Conservation (phyloP, 148 eudicot genomes). For the Chenopodium quinoa region DNA sequence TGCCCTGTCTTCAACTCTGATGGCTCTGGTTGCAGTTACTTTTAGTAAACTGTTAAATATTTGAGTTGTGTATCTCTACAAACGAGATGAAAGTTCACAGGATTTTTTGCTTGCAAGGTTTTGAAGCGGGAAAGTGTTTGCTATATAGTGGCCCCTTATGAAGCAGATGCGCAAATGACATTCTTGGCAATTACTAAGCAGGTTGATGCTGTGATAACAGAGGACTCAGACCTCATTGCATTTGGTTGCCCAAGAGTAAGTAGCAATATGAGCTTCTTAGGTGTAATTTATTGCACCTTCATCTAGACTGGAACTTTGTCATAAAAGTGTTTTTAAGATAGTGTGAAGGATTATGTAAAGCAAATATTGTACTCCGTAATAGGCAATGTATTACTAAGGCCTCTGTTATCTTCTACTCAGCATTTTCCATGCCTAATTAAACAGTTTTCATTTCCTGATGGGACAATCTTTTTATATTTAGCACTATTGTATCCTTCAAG, state of each 20-base stretch:
- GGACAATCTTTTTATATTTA: too few relatives aligned
- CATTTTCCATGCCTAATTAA: background rate
- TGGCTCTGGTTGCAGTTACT: background rate
- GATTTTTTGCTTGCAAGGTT: conserved; percentile 48
- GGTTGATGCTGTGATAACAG: conserved; percentile 94
- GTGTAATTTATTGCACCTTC: background rate
- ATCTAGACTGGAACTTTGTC: background rate
- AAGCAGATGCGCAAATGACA: conserved; percentile 99
- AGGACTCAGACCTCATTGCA: conserved; percentile 94
- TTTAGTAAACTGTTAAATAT: background rate
- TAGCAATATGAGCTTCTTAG: conserved; percentile 3
- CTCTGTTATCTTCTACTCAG: background rate
- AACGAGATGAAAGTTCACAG: background rate
- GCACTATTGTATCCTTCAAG: too few relatives aligned
- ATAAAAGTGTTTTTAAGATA: background rate
- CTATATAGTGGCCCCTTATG: conserved; percentile 93
- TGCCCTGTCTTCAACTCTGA: background rate
- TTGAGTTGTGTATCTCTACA: too few relatives aligned
- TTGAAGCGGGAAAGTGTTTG: conserved; percentile 65
- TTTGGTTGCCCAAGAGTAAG: conserved; percentile 97
- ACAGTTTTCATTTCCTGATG: too few relatives aligned
- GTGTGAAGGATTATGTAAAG: background rate
- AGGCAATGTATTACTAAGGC: background rate
- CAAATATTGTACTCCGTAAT: background rate
- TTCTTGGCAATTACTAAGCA: conserved; percentile 73